Conservation (phyloP, 2,329 filamentous ascomycete genomes). For the Thielaviopsis musarum region DNA sequence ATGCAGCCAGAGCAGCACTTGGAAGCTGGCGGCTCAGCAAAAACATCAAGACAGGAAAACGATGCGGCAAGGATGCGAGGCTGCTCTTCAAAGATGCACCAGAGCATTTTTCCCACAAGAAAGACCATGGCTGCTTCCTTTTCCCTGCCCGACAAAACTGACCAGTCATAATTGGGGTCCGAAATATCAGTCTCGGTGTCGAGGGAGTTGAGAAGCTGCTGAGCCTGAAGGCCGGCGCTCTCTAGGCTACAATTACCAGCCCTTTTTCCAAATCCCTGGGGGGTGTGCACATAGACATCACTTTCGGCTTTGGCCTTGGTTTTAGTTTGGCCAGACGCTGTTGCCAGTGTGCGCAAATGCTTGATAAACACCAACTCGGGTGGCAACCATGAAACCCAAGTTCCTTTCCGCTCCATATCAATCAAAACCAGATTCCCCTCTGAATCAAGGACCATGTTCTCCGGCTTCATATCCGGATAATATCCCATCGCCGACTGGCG, state of each 20-base stretch:
- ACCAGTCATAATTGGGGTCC: not conserved
- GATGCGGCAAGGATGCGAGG: not conserved
- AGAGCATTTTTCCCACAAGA: constrained; percentile 7
- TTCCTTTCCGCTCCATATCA: constrained; percentile 3
- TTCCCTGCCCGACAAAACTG: not conserved
- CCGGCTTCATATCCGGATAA: constrained; percentile 7
- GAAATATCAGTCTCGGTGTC: not conserved
- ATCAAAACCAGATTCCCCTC: not conserved
- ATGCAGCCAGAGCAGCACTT: too few species aligned
- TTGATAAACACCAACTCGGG: constrained; percentile 3
- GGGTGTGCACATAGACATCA: too few species aligned
- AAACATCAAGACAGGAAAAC: constrained; percentile 6
- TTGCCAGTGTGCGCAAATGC: not conserved
- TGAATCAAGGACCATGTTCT: not conserved
- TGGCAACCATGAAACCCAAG: constrained; percentile 4
- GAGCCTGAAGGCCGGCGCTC: not conserved
- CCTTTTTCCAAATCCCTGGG: too few species aligned
- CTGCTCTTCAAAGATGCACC: constrained; percentile 9
- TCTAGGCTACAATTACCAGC: not conserved
- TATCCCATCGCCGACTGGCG: not conserved
- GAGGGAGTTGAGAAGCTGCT: not conserved
- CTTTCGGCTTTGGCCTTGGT: too few species aligned
- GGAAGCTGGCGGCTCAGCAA: not conserved
- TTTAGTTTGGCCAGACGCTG: too few species aligned
- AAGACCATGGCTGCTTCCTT: constrained; percentile 1